Conservation (phyloP, 2,329 filamentous ascomycete genomes). For the Botrytis pseudocinerea region DNA sequence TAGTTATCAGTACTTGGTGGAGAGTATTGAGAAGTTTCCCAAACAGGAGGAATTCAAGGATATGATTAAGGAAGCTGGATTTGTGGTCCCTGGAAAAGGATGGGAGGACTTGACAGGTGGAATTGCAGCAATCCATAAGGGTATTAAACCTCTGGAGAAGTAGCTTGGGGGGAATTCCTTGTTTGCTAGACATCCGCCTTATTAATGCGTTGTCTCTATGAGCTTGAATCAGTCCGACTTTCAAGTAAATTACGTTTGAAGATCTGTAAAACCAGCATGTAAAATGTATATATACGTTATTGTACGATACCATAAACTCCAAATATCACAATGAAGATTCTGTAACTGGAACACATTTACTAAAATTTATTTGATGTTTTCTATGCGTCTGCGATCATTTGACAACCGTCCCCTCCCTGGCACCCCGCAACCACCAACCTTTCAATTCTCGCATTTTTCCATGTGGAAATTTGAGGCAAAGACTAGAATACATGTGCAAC, state of each 20-base stretch:
- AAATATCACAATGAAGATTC: not conserved
- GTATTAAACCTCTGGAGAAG: constrained; percentile 69
- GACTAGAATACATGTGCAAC: constrained; percentile 43
- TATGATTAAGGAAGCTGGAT: constrained; percentile 84
- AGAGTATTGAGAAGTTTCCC: constrained; percentile 94
- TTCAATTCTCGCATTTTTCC: constrained; percentile 34
- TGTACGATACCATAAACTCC: constrained; percentile 3
- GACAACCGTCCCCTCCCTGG: not conserved
- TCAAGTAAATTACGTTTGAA: not conserved
- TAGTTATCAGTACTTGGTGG: constrained; percentile 97
- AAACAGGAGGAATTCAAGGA: constrained; percentile 78
- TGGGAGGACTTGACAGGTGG: constrained; percentile 92
- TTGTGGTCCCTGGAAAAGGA: constrained; percentile 75
- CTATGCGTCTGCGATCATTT: constrained; percentile 9
- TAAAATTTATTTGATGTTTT: constrained; percentile 22
- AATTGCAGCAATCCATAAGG: constrained; percentile 94
- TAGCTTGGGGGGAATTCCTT: not conserved
- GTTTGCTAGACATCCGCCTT: not conserved
- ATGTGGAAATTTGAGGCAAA: constrained; percentile 20
- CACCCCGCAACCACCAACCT: constrained; percentile 31
- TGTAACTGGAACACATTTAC: constrained; percentile 6
- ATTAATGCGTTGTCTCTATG: constrained; percentile 20
- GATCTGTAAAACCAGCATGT: not conserved
- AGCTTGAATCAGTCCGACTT: not conserved
- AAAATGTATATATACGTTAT: not conserved